Conservation (phyloP, 345 rosid genomes). For the Aquilaria malaccensis region DNA sequence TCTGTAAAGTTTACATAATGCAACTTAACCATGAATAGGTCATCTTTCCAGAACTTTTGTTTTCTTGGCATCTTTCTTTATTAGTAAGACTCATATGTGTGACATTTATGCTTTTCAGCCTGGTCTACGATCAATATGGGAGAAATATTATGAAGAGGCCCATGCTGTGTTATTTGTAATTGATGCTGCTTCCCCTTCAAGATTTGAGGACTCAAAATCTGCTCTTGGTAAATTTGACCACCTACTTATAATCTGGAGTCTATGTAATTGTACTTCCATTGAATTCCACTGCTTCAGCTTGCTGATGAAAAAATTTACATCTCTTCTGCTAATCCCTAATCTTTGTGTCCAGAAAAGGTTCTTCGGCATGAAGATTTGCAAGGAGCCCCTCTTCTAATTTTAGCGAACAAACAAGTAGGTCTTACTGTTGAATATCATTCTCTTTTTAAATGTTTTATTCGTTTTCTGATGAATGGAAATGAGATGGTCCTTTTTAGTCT, state of each 20-base stretch:
- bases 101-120: constrained; percentile 38
- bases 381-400: constrained; percentile 89
- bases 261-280: not conserved
- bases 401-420: constrained; percentile 94
- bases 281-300: not conserved
- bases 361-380: constrained; percentile 92
- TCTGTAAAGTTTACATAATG: too few species aligned
- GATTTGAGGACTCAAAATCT: constrained; percentile 94
- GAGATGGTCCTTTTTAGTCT: not conserved
- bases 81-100: not conserved
- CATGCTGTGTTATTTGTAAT: constrained; percentile 88
- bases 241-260: constrained; percentile 2
- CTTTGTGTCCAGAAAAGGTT: constrained; percentile 60
- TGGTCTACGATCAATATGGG: constrained; percentile 98
- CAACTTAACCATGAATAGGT: too few species aligned
- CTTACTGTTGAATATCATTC: constrained; percentile 1
- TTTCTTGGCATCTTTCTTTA: too few species aligned
- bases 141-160: constrained; percentile 98
- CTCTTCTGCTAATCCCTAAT: constrained; percentile 7
- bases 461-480: not conserved
- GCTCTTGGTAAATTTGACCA: constrained; percentile 53
- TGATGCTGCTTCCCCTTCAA: constrained; percentile 88
- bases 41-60: too few species aligned
- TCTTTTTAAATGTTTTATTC: not conserved
- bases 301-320: too few species aligned